Evolutionary conservation across 139 green algal genomes (phyloP), one percentile per base, ranked within the genome.

Genomic region (Picochlorum sp.): DNA sequence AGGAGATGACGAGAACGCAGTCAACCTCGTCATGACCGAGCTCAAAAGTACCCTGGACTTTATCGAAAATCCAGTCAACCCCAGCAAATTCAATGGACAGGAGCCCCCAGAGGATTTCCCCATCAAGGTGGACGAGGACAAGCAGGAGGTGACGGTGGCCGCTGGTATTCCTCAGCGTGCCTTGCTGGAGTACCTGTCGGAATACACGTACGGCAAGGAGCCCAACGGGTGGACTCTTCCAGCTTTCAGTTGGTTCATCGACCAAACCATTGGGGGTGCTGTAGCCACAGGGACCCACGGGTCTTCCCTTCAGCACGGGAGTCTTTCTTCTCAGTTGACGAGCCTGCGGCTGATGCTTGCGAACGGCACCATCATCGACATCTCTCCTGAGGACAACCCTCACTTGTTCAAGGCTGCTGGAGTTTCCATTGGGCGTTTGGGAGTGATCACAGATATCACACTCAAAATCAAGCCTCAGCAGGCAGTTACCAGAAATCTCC

Each of bases 251-350:
- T 94, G 84, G 82, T 92, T 85, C 71, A 83, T 91, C 38, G 84
- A 88, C 68, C 86, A 95, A 72, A 92, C 79, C 2, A 83, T 96
- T 31, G 89, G 75, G 4, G 89, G 89, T 4, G 89, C 89, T 6
- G 81, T 95, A 2, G 68, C 89, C 47, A 96, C 89, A 1, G 82
- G 71, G 31, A 86, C 84, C 0, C 89, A 96, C 71, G 89, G 89
- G 58, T 81, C 57, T 67, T 84, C 69, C 67, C 57, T 95, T 28
- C 52, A 61, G 24, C 71, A 81, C 10, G 78, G 74, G 20, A 77
- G 64, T 11, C 74, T 95, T 1, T 88, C 78, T 28, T 67, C 80
- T 30, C 85, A 92, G 78, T 77, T 92, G 54, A 44, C 28, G 2
- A 69, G 52, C 6, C 59, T 91, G 9, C 65, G 73, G 16, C 50